Conservation (phyloP, 306 rosid species). For the Quillaja saponaria region DNA sequence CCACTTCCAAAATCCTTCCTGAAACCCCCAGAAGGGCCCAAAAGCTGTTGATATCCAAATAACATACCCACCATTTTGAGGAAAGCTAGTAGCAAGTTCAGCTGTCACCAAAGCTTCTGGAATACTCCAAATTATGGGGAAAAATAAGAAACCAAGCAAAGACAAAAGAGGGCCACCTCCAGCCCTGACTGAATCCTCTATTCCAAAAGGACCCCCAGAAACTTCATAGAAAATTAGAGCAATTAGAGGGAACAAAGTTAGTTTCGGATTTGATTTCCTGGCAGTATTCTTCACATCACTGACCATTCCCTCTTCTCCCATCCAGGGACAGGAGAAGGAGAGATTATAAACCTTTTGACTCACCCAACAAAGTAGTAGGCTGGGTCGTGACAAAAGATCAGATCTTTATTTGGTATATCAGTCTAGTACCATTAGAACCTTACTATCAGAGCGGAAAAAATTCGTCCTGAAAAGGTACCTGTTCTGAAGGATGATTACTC, state of each 20-base stretch:
- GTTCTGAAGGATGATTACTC: background rate
- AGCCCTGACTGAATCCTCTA: conserved; percentile 76
- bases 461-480: conserved; percentile 1
- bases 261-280: conserved; percentile 47
- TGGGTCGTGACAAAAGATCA: conserved; percentile 10
- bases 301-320: conserved; percentile 53
- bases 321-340: conserved; percentile 17
- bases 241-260: conserved; percentile 77
- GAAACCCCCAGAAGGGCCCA: conserved; percentile 93
- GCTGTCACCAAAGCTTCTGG: conserved; percentile 89
- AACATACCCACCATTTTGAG: conserved; percentile 81
- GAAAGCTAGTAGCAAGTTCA: conserved; percentile 89
- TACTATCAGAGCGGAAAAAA: background rate
- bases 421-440: background rate
- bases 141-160: conserved; percentile 68
- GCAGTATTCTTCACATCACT: conserved; percentile 32
- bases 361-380: no score
- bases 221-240: conserved; percentile 92
- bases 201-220: conserved; percentile 91
- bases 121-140: conserved; percentile 81
- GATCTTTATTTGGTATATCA: conserved; percentile 14
- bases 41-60: conserved; percentile 80
- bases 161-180: conserved; percentile 85
- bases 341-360: conserved; percentile 7
- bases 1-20: conserved; percentile 95